phyloP scores from a whole-genome alignment of 345 rosid genomes.

The Theobroma cacao region DNA sequence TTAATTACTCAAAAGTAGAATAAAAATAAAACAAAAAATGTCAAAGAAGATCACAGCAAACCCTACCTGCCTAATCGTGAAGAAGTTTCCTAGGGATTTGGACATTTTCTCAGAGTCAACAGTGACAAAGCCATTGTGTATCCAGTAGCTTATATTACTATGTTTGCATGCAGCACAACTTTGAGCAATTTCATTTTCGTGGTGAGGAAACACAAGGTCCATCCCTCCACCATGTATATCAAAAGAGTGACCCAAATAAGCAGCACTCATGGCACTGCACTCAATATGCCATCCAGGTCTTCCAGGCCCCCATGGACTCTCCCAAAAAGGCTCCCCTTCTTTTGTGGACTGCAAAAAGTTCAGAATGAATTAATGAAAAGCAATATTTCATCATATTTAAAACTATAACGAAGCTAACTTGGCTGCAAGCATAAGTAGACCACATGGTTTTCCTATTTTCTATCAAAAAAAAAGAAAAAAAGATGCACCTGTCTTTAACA shows the following conservation, averaged over 20 bases:
- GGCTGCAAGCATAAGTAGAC: background rate
- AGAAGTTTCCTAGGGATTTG: slow-evolving; percentile 94
- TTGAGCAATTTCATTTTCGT: slow-evolving; percentile 98
- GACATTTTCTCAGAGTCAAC: slow-evolving; percentile 98
- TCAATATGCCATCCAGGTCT: slow-evolving; percentile 99
- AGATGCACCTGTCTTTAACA: background rate
- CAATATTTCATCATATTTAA: background rate
- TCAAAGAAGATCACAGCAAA: slow-evolving; percentile 4
- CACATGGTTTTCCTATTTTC: background rate
- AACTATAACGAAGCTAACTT: background rate
- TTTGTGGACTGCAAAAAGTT: slow-evolving; percentile 60
- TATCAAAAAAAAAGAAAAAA: background rate
- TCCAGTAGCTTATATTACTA: slow-evolving; percentile 81
- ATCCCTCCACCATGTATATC: slow-evolving; percentile 98
- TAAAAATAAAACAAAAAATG: background rate
- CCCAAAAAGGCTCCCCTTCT: slow-evolving; percentile 92
- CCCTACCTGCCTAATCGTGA: slow-evolving; percentile 86
- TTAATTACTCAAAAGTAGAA: background rate
- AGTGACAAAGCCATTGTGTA: slow-evolving; percentile 95
- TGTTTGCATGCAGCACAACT: slow-evolving; percentile 87
- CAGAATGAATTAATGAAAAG: background rate
- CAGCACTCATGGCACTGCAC: slow-evolving; percentile 94
- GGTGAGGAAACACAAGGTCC: slow-evolving; percentile 99
- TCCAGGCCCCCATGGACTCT: slow-evolving; percentile 98
- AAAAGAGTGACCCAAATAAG: slow-evolving; percentile 81